Conservation (phyloP, 345 rosid genomes). For the Eutrema japonicum region DNA sequence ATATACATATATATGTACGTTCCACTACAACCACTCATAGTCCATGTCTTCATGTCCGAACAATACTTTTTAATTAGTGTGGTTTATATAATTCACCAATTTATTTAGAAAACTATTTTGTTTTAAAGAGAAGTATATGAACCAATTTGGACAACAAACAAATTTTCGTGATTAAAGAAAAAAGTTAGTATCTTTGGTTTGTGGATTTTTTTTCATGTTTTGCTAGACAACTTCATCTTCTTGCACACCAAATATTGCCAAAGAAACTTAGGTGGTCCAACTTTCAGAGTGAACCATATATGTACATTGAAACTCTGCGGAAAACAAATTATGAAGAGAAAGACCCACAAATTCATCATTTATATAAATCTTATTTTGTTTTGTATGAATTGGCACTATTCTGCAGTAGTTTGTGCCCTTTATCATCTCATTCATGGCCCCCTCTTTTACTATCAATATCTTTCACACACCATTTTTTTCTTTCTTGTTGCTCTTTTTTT, state of each 20-base stretch:
- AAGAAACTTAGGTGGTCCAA: constrained; percentile 41
- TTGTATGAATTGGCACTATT: constrained; percentile 38
- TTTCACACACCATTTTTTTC: background rate
- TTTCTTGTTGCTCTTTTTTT: background rate
- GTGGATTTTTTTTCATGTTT: constrained; percentile 6
- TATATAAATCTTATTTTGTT: constrained; percentile 38
- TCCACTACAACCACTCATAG: constrained; percentile 34
- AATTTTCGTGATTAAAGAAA: constrained; percentile 10
- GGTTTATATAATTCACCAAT: constrained; percentile 27
- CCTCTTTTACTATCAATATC: constrained; percentile 20
- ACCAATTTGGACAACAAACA: constrained; percentile 10
- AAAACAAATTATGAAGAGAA: constrained; percentile 24
- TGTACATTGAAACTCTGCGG: constrained; percentile 32
- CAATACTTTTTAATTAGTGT: constrained; percentile 6
- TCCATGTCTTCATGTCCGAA: constrained; percentile 29
- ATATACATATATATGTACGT: constrained; percentile 8
- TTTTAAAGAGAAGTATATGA: background rate
- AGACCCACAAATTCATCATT: constrained; percentile 44
- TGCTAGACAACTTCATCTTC: constrained; percentile 22
- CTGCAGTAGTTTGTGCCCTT: constrained; percentile 25
- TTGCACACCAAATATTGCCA: constrained; percentile 32
- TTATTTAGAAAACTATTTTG: background rate
- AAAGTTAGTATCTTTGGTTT: background rate
- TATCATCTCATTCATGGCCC: constrained; percentile 13
- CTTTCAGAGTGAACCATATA: constrained; percentile 27